Base-by-base conservation (phyloP, 345 rosid species). In the Ricinus communis region DNA sequence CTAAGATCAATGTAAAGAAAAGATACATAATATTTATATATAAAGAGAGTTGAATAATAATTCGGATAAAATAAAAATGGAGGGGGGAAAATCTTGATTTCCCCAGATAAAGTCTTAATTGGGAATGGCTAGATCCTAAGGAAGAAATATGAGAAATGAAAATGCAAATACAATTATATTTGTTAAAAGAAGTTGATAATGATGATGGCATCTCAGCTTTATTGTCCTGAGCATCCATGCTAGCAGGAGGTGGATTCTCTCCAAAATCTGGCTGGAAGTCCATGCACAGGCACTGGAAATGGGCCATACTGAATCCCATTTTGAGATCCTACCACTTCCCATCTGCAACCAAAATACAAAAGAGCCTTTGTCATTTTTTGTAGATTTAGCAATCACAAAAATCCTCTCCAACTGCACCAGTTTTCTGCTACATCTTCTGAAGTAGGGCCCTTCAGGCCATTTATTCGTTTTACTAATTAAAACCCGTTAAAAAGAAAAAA, bases 221-320 rank as follows among this genome's bases (percentile, higher is more conserved):
- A 28, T 62, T 15, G 51, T 52, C 28, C 18, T 49, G 53, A 62
- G 30, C 22, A 31, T 36, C 45, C 0, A 27, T 55, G 54, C 50
- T 38, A 69, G 45, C 41, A 71, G 51, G 45, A 50, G 61, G 73
- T 69, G 43, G 77, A 56, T 76, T 84, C 83, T 65, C 82, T 84
- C 86, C 88, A 85, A 80, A 85, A 88, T 84, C 85, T 85, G 64
- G 96, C 79, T 56, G 93, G 91, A 31, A 90, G 87, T 49, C 94
- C 94, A 80, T 85, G 73, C 54, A 64, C 24, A 22, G 96, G 96
- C 60, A 90, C 89, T 24, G 93, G 96, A 66, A 90, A 90, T 81
- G 96, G 96, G 62, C 91, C 79, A 70, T 90, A 84, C 68, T 88
- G 93, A 77, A 82, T 76, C 78, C 88, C 85, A 72, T 71, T 76